Evolutionary conservation across 1,284 basidiomycete species (phyloP), one percentile per base, ranked within the genome.

Genomic region (Boletus calvinii): DNA sequence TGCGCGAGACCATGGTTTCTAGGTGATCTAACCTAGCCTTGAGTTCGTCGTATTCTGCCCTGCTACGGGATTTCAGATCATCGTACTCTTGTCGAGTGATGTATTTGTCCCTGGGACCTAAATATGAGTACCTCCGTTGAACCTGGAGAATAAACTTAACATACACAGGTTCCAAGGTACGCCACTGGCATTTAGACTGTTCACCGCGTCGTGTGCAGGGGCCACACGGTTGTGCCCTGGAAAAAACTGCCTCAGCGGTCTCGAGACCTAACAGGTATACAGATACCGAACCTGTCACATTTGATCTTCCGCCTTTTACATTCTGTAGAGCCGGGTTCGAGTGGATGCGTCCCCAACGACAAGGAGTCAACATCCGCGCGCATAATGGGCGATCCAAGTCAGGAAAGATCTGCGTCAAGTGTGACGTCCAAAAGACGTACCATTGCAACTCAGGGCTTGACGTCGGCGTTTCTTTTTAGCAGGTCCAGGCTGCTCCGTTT

Each of bases 391-490:
- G 31, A 52, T 35, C 46, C 15, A 34, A 43, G 52, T 63, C 47
- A 58, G 47, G 32, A 48, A 47, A 29, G 46, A 52, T 54, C 40
- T 43, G 29, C 46, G 50, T 44, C 31, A 46, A 48, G 47, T 20
- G 53, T 57, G 58, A 57, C 41, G 45, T 56, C 1, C 12, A 39
- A 55, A 56, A 46, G 35, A 72, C 79, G 73, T 66, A 87, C 87
- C 87, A 52, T 87, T 89, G 69, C 87, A 89, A 62, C 86, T 89
- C 60, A 89, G 69, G 35, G 86, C 85, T 63, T 89, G 87, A 49
- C 87, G 72, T 49, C 86, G 75, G 46, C 87, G 74, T 67, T 86
- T 88, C 78, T 87, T 88, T 74, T 87, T 87, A 29, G 81, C 83
- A 11, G 80, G 84, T 20, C 75, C 76, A 48, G 74, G 75, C 18